These are phyloP conservation scores for Limnomonas spitsbergensis DNA, from an alignment of 139 green algal species.

Conservation along the genomic window DNA sequence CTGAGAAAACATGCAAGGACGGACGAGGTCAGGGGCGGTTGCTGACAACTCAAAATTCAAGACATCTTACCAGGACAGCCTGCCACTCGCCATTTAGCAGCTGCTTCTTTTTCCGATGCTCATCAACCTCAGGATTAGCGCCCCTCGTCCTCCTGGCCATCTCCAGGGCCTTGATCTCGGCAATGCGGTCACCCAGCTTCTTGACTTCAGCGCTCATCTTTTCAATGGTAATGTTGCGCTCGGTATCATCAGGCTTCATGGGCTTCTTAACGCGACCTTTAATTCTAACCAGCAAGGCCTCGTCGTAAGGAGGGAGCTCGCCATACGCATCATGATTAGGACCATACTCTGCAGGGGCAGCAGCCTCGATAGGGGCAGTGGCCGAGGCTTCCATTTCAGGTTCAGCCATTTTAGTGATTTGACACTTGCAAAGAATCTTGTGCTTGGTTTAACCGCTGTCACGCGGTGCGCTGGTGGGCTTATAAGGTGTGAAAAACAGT, in stretches of 20 bases:
- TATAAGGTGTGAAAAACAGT: background rate
- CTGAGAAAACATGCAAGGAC: conserved; percentile 24
- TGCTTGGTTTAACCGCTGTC: too few species aligned
- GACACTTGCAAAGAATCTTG: too few species aligned
- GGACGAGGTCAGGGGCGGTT: background rate
- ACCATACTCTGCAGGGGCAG: conserved; percentile 6
- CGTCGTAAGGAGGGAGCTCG: conserved; percentile 30
- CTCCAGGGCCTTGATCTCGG: conserved; percentile 55
- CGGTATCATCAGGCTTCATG: conserved; percentile 45
- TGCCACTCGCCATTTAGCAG: conserved; percentile 34
- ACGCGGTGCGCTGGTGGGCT: background rate
- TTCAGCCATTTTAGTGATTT: conserved; percentile 3
- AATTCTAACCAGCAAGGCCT: conserved; percentile 32
- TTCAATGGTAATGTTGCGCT: conserved; percentile 44
- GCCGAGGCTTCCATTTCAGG: conserved; percentile 1
- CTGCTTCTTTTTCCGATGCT: conserved; percentile 11
- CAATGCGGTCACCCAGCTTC: conserved; percentile 37
- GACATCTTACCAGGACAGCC: conserved; percentile 44
- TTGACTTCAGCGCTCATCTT: conserved; percentile 48
- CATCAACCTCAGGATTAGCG: conserved; percentile 2
- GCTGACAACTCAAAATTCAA: too few species aligned
- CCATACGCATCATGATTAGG: conserved; percentile 11
- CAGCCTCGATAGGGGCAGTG: background rate
- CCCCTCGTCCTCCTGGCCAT: conserved; percentile 2
- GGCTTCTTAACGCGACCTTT: conserved; percentile 43